phyloP scores from a whole-genome alignment of 1,139 yeast species.

The Geotrichum citri-aurantii region DNA sequence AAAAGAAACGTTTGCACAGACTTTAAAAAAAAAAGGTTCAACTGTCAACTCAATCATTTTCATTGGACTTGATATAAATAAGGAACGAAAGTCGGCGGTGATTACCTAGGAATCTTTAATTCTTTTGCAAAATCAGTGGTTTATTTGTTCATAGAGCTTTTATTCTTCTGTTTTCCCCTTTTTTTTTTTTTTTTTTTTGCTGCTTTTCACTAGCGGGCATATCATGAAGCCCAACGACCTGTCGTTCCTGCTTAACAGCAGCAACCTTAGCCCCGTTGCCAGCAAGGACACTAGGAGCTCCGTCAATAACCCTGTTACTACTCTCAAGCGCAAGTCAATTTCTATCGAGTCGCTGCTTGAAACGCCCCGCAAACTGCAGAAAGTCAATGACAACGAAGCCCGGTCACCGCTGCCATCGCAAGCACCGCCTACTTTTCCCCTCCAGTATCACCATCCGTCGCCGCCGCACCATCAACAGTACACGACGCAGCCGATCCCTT shows the following conservation, averaged over 20 bases:
- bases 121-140: neutral
- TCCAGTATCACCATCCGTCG: neutral
- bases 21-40: neutral
- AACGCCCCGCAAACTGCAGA: neutral
- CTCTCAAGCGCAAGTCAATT: neutral
- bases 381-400: neutral
- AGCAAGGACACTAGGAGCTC: neutral
- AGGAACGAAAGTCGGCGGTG: neutral
- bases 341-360: neutral
- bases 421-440: neutral
- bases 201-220: neutral
- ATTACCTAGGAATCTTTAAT: neutral
- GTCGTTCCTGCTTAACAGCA: neutral
- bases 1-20: neutral
- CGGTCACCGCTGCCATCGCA: neutral
- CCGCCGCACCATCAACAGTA: neutral
- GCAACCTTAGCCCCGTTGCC: neutral
- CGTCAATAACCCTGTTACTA: neutral
- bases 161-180: neutral
- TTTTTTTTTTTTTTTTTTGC: neutral
- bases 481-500: constrained; percentile 12
- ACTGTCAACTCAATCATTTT: neutral
- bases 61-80: neutral
- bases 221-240: neutral
- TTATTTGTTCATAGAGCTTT: too few relatives aligned